Base-by-base conservation (phyloP, 805 yeast genomes). In the Babjeviella inositovora region DNA sequence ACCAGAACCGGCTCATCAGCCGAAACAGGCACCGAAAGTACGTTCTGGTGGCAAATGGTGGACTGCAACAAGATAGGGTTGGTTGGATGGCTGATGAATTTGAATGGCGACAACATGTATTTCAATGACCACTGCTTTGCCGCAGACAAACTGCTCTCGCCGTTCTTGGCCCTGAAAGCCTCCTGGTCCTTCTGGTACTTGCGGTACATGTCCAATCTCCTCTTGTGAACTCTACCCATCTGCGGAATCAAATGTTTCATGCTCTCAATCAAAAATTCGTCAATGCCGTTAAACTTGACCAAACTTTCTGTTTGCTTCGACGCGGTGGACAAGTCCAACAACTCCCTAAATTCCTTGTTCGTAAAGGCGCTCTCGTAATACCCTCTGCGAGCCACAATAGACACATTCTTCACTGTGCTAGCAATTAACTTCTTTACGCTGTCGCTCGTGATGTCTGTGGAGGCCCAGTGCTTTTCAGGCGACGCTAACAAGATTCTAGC, bases 321-420 rank as follows among this genome's bases (percentile, higher is more conserved):
- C n/a, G n/a, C n/a, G n/a, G n/a, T 35, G 5, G 49, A 47, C 26
- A 82, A 45, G 25, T 71, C 76, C 39, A 85, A 52, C 17, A 87
- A 50, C 40, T 90, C 97, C 39, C 96, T 61, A 13, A 87, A 59
- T 45, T 90, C 98, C 41, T 84, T 87, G 34, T 80, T 87, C 3
- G 96, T 76, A 43, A 85, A 90, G 13, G 93, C 90, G 20, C 90
- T 70, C 33, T 84, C 85, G 21, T 73, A 43, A 12, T 82, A 53
- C 3, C 95, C 96, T 39, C 96, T 61, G 35, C 98, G 63, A 2
- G 85, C 98, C 22, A 79, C 73, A 11, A 90, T 64, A 22, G 63
- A 62, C 9, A 90, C 79, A 5, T 58, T 54, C 29, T 63, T 49
- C n/a, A 90, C 71, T 0, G 45, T 53, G 23, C 77, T 67, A 5